Percentiles rank a stretch among this genome's conserved stretches.
Conservation (phyloP, 23 red algal species). For the Gracilariopsis chorda region DNA sequence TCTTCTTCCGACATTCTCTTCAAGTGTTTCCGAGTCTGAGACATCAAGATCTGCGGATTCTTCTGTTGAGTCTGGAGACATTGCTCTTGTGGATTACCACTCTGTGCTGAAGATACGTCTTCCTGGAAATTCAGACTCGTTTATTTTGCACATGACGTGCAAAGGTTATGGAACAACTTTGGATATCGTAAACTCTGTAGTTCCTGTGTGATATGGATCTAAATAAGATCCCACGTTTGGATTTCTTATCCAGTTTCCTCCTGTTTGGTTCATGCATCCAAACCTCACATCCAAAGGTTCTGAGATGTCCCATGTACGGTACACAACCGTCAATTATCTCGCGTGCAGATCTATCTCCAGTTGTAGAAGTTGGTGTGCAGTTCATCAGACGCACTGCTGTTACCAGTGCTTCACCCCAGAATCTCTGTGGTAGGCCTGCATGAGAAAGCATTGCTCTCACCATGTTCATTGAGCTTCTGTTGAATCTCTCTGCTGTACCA, state of each 20-base stretch:
- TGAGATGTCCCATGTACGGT: background rate
- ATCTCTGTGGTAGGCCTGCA: background rate
- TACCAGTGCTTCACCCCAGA: constrained; percentile 19
- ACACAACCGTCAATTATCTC: background rate
- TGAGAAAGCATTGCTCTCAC: background rate
- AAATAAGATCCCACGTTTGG: background rate
- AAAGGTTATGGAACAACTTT: background rate
- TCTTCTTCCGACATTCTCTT: too few relatives aligned
- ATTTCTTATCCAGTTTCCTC: background rate
- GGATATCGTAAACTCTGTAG: constrained; percentile 5
- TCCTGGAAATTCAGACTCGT: constrained; percentile 2
- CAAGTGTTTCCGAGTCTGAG: too few relatives aligned
- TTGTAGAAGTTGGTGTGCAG: background rate
- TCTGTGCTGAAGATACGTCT: background rate
- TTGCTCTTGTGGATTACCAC: too few relatives aligned
- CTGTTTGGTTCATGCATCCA: background rate
- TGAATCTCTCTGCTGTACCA: background rate
- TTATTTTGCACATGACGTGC: background rate
- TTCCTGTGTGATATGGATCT: background rate
- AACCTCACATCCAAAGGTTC: constrained; percentile 20
- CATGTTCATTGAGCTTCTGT: constrained; percentile 10
- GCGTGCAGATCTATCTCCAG: background rate
- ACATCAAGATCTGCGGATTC: too few relatives aligned
- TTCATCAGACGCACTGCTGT: background rate
- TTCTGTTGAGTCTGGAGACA: too few relatives aligned